Percentiles rank a stretch among this genome's conserved stretches.
Conservation (phyloP, 192 early-diverging fungal species). For the Geosiphon pyriformis region DNA sequence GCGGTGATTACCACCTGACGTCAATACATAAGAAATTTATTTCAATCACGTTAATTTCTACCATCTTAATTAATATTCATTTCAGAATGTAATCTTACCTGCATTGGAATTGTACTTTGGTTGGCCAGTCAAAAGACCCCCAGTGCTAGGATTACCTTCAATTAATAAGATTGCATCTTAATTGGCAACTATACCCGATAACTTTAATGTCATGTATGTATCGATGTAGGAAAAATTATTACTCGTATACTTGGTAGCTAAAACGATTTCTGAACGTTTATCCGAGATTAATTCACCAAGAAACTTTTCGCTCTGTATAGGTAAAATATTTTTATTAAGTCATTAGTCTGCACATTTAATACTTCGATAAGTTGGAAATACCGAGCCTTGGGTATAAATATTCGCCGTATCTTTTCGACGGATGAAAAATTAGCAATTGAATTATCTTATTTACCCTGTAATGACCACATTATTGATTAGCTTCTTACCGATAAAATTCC, state of each 20-base stretch:
- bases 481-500: conserved; percentile 43
- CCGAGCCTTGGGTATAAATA: background rate
- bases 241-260: conserved; percentile 52
- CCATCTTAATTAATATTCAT: conserved; percentile 22
- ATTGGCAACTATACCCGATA: background rate
- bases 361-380: background rate
- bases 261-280: conserved; percentile 49
- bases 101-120: background rate
- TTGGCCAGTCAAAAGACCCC: too few relatives aligned
- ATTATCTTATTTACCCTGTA: background rate
- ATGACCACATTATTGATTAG: too few relatives aligned
- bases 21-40: background rate
- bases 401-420: background rate
- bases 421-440: too few relatives aligned
- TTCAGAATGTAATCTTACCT: conserved; percentile 9
- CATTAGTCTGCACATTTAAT: background rate
- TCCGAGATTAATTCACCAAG: conserved; percentile 48
- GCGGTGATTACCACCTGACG: conserved; percentile 35
- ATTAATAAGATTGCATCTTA: background rate
- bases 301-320: conserved; percentile 36
- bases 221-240: conserved; percentile 14
- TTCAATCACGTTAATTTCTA: too few relatives aligned
- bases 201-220: background rate
- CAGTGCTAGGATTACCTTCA: background rate
- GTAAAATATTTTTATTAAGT: background rate